Evolutionary conservation across 768 basidiomycete species (phyloP), one percentile per base, ranked within the genome.

Genomic region (Termitomyces sp.): DNA sequence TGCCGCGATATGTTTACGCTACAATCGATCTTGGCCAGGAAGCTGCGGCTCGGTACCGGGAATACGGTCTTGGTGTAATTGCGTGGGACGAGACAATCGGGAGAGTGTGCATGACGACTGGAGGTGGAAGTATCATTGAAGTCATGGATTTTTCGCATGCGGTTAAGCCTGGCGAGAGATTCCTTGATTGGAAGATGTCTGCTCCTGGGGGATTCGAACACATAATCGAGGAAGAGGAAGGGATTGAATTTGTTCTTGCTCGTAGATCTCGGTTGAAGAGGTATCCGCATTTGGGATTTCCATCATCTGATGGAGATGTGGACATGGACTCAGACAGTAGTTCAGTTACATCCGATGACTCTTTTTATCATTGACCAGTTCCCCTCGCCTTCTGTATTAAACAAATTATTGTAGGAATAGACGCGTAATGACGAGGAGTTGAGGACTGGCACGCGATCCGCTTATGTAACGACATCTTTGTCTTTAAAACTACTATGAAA

Each of bases 81-180:
- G 74, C 81, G 7, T 89, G 84, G 83, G 87, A 89, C 59, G 86
- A 88, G 66, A 72, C 76, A 24, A 82, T 80, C 13, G 86, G 86
- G 3, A 74, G 85, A 40, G 73, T 87, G 14, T 80, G 81, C 62
- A 69, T 86, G 7, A 79, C 79, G 46, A 71, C 74, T 33, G 74
- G 73, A 14, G 63, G 75, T 33, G 40, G 32, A 8, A 76, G 76
- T 30, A 54, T 68, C 14, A 71, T 86, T 44, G 67, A 73, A 33
- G 74, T 86, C 35, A 64, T 81, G 56, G 84, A 86, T 64, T 79
- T 80, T 47, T 77, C 77, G 7, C 59, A 62, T 46, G 61, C 56
- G 1, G 61, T 67, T 6, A 55, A 64, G 13, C 67, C 71, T 32
- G 67, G 74, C 55, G 61, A 60, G 26, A 67, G 70, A 26, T 68